These are phyloP conservation scores for Fimicolochytrium jonesii DNA, from an alignment of 192 early-diverging fungal genomes.

Conservation along the genomic window DNA sequence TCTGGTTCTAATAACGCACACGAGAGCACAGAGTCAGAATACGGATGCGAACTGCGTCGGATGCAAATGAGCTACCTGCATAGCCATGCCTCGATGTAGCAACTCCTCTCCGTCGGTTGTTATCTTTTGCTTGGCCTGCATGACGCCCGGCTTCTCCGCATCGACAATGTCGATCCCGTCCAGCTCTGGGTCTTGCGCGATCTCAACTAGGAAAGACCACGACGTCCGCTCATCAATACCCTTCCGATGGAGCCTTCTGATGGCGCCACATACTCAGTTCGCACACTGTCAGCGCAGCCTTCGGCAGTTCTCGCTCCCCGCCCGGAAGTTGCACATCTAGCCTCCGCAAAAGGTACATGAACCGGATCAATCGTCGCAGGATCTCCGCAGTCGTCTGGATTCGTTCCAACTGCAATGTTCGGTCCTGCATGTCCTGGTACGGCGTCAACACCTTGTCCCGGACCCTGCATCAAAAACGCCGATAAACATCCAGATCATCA, in stretches of 20 bases:
- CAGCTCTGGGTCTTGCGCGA: slow-evolving; percentile 58
- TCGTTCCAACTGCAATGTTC: slow-evolving; percentile 59
- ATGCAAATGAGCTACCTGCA: no score
- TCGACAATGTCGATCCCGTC: slow-evolving; percentile 64
- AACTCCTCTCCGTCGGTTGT: slow-evolving; percentile 42
- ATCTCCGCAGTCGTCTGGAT: slow-evolving; percentile 59
- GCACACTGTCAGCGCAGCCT: slow-evolving; percentile 53
- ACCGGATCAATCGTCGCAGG: slow-evolving; percentile 55
- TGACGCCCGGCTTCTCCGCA: slow-evolving; percentile 44
- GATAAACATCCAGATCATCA: no score
- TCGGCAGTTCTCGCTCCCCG: slow-evolving; percentile 41
- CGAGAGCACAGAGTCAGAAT: no score
- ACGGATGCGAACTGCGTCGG: no score
- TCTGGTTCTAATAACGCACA: slow-evolving; percentile 34
- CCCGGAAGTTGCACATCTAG: slow-evolving; percentile 53
- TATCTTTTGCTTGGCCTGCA: slow-evolving; percentile 39
- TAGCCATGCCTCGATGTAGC: slow-evolving; percentile 27
- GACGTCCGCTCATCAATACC: background rate
- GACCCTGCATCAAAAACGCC: slow-evolving; percentile 38
- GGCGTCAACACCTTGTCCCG: slow-evolving; percentile 55
- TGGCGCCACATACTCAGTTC: slow-evolving; percentile 54
- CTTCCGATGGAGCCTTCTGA: no score
- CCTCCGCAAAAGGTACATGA: slow-evolving; percentile 55
- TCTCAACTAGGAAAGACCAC: slow-evolving; percentile 26
- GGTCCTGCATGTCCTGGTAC: slow-evolving; percentile 55